Evolutionary conservation across 179 eudicot species (phyloP).

Genomic region (Gypsophila paniculata): DNA sequence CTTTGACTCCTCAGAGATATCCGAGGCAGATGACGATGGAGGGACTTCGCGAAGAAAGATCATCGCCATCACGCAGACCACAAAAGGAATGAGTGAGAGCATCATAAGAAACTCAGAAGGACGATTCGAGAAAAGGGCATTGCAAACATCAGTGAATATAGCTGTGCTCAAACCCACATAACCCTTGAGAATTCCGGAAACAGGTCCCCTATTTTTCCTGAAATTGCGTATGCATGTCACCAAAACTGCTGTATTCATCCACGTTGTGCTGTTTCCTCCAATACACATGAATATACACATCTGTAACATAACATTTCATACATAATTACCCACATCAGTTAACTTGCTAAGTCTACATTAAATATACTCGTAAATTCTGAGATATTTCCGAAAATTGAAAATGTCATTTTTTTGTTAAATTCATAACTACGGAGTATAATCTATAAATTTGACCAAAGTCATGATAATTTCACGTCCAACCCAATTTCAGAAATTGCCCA

Average conservation of each 20-base stretch:
- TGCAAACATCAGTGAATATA: slow-evolving; percentile 82
- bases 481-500: too few species aligned
- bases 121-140: slow-evolving; percentile 60
- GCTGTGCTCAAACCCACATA: slow-evolving; percentile 94
- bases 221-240: slow-evolving; percentile 91
- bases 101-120: slow-evolving; percentile 65
- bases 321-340: neutral
- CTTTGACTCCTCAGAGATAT: slow-evolving; percentile 47
- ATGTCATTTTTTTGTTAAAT: too few species aligned
- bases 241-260: slow-evolving; percentile 96
- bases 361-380: too few species aligned
- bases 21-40: slow-evolving; percentile 43
- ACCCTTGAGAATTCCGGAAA: slow-evolving; percentile 87
- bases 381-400: too few species aligned
- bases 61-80: slow-evolving; percentile 62
- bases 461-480: too few species aligned
- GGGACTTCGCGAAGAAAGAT: slow-evolving; percentile 70
- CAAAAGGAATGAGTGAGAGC: slow-evolving; percentile 66
- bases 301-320: slow-evolving; percentile 34
- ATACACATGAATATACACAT: slow-evolving; percentile 90
- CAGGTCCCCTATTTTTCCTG: slow-evolving; percentile 81
- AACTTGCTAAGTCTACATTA: neutral
- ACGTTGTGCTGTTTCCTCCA: slow-evolving; percentile 99
- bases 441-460: too few species aligned
- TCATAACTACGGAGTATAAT: too few species aligned